Percentiles rank a stretch among this genome's conserved stretches.
Evolutionary conservation across 164 flowering plant genomes (phyloP).

Genomic region (Macadamia integrifolia): DNA sequence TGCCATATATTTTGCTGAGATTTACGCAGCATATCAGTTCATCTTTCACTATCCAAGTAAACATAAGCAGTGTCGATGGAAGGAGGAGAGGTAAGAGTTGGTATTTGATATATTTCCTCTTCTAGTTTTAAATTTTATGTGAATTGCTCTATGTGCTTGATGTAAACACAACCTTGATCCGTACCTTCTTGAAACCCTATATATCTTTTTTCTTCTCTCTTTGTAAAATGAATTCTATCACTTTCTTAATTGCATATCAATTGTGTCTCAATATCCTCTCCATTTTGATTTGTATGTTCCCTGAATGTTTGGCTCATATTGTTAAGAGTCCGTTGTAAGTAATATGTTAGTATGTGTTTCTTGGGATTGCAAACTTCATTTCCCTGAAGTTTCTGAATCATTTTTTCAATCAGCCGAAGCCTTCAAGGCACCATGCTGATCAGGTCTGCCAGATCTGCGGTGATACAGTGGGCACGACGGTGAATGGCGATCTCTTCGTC

Average conservation of each 20-base stretch:
- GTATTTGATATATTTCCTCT: slow-evolving; percentile 1
- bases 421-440: slow-evolving; percentile 30
- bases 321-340: neutral
- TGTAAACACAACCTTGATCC: too few species aligned
- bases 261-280: neutral
- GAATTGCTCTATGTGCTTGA: neutral
- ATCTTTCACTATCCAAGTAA: neutral
- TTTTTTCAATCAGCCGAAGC: slow-evolving; percentile 25
- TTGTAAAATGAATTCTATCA: neutral
- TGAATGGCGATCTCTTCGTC: slow-evolving; percentile 44
- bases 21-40: neutral
- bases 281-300: neutral
- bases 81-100: slow-evolving; percentile 19
- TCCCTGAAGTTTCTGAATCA: neutral
- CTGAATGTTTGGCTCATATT: neutral
- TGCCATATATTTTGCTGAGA: slow-evolving; percentile 3
- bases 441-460: slow-evolving; percentile 58
- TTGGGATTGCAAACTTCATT: neutral
- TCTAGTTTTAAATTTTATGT: neutral
- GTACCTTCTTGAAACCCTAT: too few species aligned
- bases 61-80: slow-evolving; percentile 15
- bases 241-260: neutral
- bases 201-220: neutral
- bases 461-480: slow-evolving; percentile 36
- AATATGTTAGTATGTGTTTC: neutral